Evolutionary conservation across 2,329 filamentous ascomycete species (phyloP), one percentile per base, ranked within the genome.

Genomic region (Cercospora janseana): DNA sequence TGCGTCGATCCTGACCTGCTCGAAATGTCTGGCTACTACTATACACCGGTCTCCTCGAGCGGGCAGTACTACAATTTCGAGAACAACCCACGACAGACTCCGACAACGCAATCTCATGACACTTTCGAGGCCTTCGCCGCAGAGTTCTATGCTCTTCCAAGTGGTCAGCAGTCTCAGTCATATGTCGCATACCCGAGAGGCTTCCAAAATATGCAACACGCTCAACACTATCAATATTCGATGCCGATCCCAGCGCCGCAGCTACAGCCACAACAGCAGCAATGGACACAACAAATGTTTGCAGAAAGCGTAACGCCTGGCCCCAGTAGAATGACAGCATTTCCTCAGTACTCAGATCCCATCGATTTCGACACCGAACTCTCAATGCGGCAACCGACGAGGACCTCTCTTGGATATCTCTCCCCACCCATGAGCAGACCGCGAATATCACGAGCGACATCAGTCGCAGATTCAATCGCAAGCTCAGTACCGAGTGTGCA

Each of bases 401-500:
- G 45, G 12, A 35, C 32, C 9, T 48, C 52, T 2, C 24, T 51
- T 10, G 45, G 47, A 4, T 59, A 61, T 34, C 51, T 62, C 6
- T 62, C 59, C 8, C 58, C 60, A 10, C 44, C 55, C 23, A 44
- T 49, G 16, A 51, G 28, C 15, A 48, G 37, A 6, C 12, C 46
- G 3, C 53, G 56, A 46, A 15, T 35, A 9, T 57, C 58, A 13
- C 54, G 64, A 46, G 55, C 62, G 20, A 56, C 59, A 6, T 66
- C 64, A 2, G 57, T 64, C 32, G 53, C 57, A 46, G 51, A 53
- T 15, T 66, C 63, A 4, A 58, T 59, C 35, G 55, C 62, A 8
- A 66, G 63, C 51, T 63, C 62, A 6, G 49, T 46, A 10, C 56
- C 49, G 18, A 62, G 62, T 50, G 26, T 41, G 4, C 47, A 54